phyloP scores from a whole-genome alignment of 306 rosid genomes.

The Benincasa hispida region DNA sequence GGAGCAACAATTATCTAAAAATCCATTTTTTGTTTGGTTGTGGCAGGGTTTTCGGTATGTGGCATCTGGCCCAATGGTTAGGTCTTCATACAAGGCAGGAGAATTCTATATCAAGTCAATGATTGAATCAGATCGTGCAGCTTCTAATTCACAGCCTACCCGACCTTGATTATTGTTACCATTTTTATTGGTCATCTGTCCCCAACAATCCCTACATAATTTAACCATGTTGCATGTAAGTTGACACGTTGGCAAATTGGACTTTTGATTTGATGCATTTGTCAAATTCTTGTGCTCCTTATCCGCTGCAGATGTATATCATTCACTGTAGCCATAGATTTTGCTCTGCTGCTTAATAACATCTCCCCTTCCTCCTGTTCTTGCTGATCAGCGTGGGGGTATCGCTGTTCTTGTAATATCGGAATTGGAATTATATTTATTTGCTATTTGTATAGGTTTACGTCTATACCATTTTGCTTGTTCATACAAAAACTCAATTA shows the following conservation, averaged over 20 bases:
- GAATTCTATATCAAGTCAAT: constrained; percentile 89
- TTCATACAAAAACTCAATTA: not conserved
- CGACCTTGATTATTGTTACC: constrained; percentile 19
- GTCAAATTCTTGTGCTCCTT: not conserved
- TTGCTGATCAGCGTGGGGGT: not conserved
- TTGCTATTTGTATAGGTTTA: not conserved
- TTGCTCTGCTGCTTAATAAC: not conserved
- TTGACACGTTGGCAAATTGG: not conserved
- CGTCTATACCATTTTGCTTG: not conserved
- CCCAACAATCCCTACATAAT: not conserved
- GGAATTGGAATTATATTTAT: not conserved
- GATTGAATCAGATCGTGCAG: constrained; percentile 80
- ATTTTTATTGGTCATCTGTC: not conserved
- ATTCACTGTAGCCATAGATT: constrained; percentile 1
- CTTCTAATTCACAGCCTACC: constrained; percentile 38
- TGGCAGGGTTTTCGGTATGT: constrained; percentile 80
- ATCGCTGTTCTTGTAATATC: not conserved
- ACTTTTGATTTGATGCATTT: constrained; percentile 4
- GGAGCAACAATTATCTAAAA: not conserved
- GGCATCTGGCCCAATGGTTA: constrained; percentile 93
- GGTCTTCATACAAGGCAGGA: constrained; percentile 90
- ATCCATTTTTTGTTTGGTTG: constrained; percentile 14
- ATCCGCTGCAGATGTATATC: not conserved
- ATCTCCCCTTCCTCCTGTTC: not conserved
- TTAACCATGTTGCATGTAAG: not conserved